Conservation (phyloP, 2,329 filamentous ascomycete genomes). For the Mycocentrospora acerina region DNA sequence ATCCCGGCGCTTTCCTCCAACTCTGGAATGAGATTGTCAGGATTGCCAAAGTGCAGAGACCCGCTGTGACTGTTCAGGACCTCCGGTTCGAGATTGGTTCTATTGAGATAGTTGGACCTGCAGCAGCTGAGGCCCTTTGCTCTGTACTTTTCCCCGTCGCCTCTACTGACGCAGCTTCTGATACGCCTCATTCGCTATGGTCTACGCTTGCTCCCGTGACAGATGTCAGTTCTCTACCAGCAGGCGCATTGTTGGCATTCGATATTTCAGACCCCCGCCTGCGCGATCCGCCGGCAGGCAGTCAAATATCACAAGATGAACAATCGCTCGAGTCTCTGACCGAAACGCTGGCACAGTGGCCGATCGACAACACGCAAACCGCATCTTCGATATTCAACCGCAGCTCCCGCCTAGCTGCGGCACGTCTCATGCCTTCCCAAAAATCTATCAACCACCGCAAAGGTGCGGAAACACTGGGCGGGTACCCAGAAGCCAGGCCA, state of each 20-base stretch:
- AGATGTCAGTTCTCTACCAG: slow-evolving; percentile 65
- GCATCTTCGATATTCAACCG: slow-evolving; percentile 67
- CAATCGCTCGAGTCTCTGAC: slow-evolving; percentile 50
- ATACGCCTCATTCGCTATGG: slow-evolving; percentile 41
- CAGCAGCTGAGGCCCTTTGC: slow-evolving; percentile 75
- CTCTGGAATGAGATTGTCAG: slow-evolving; percentile 65
- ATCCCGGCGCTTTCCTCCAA: slow-evolving; percentile 77
- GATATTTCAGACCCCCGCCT: slow-evolving; percentile 77
- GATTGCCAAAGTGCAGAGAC: slow-evolving; percentile 61
- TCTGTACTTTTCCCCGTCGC: slow-evolving; percentile 61
- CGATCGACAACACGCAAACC: slow-evolving; percentile 56
- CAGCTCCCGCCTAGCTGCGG: slow-evolving; percentile 63
- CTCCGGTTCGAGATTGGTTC: slow-evolving; percentile 72
- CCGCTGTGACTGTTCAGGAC: slow-evolving; percentile 65
- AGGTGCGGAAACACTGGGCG: slow-evolving; percentile 62
- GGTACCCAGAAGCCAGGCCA: slow-evolving; percentile 57
- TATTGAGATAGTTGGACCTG: slow-evolving; percentile 70
- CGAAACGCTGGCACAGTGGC: slow-evolving; percentile 67
- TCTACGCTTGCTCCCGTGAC: slow-evolving; percentile 29
- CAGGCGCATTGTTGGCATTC: slow-evolving; percentile 71
- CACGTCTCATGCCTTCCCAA: slow-evolving; percentile 69
- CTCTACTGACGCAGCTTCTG: slow-evolving; percentile 13
- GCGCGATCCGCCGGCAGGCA: slow-evolving; percentile 67
- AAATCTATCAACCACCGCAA: slow-evolving; percentile 80
- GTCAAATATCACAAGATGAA: slow-evolving; percentile 31